phyloP scores from a whole-genome alignment of 1,284 basidiomycete genomes.

The Bondarzewia mesenterica region DNA sequence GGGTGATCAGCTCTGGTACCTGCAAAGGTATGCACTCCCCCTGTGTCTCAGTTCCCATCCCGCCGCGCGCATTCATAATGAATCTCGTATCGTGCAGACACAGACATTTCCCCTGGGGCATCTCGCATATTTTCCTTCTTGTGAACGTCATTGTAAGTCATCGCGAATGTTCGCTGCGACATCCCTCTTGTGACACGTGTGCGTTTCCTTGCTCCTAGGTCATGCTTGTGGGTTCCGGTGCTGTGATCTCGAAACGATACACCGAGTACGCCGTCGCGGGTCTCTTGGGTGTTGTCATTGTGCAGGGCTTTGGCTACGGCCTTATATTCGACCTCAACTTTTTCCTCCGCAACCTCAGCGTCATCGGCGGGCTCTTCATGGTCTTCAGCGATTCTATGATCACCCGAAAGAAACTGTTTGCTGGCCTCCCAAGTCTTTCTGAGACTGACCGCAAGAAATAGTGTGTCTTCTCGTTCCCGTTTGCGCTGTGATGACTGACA shows the following conservation, averaged over 20 bases:
- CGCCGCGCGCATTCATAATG: constrained; percentile 8
- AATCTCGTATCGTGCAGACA: constrained; percentile 55
- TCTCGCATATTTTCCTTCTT: constrained; percentile 89
- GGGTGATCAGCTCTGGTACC: constrained; percentile 95
- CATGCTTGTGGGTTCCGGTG: constrained; percentile 84
- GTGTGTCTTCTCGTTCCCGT: constrained; percentile 40
- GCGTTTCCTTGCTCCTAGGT: constrained; percentile 43
- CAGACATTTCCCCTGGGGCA: constrained; percentile 89
- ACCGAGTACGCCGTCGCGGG: constrained; percentile 87
- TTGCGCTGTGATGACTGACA: constrained; percentile 3
- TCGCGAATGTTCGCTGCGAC: not conserved
- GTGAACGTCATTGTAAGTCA: constrained; percentile 84
- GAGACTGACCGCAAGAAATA: constrained; percentile 99
- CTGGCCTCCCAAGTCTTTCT: constrained; percentile 83
- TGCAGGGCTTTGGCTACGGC: constrained; percentile 65
- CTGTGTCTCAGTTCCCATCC: constrained; percentile 4
- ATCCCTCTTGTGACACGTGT: constrained; percentile 6
- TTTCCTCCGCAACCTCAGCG: constrained; percentile 70
- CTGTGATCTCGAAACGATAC: constrained; percentile 83
- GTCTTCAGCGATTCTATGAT: constrained; percentile 95
- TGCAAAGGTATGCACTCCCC: constrained; percentile 69
- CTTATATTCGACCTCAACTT: constrained; percentile 86
- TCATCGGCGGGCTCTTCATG: constrained; percentile 65
- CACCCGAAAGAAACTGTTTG: constrained; percentile 82
- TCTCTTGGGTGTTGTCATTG: constrained; percentile 85